Evolutionary conservation across 495 filamentous ascomycete species (phyloP).

Genomic region (Choiromyces venosus): DNA sequence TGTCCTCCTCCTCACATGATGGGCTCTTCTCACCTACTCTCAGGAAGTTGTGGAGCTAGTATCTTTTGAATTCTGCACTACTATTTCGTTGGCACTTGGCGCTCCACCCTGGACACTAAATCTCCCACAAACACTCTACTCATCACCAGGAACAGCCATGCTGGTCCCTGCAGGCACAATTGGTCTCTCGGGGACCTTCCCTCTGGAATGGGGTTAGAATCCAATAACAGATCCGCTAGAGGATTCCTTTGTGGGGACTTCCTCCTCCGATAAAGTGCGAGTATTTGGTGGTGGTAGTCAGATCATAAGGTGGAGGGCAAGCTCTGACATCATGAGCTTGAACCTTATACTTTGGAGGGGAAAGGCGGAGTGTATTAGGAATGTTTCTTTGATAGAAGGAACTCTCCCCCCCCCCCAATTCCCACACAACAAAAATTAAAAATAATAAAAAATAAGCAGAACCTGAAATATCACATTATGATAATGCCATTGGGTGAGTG

Average conservation of each 20-base stretch:
- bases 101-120: conserved; percentile 25
- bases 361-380: conserved; percentile 31
- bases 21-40: neutral
- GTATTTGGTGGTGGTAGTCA: conserved; percentile 11
- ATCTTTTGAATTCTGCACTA: neutral
- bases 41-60: neutral
- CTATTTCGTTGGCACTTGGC: neutral
- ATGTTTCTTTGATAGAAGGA: conserved; percentile 33
- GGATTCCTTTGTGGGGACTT: conserved; percentile 19
- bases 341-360: conserved; percentile 34
- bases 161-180: conserved; percentile 23
- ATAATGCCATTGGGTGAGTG: no score
- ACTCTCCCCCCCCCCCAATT: no score
- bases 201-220: conserved; percentile 19
- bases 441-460: no score
- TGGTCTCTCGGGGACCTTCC: conserved; percentile 5
- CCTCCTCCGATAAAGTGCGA: neutral
- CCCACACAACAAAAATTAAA: no score
- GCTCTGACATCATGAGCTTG: conserved; percentile 20
- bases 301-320: conserved; percentile 21
- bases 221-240: conserved; percentile 18
- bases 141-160: conserved; percentile 15
- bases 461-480: no score
- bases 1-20: neutral
- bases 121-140: conserved; percentile 30